Evolutionary conservation across 202 grass and related monocot species (phyloP), one percentile per base, ranked within the genome.

Genomic region (Musa balbisiana): DNA sequence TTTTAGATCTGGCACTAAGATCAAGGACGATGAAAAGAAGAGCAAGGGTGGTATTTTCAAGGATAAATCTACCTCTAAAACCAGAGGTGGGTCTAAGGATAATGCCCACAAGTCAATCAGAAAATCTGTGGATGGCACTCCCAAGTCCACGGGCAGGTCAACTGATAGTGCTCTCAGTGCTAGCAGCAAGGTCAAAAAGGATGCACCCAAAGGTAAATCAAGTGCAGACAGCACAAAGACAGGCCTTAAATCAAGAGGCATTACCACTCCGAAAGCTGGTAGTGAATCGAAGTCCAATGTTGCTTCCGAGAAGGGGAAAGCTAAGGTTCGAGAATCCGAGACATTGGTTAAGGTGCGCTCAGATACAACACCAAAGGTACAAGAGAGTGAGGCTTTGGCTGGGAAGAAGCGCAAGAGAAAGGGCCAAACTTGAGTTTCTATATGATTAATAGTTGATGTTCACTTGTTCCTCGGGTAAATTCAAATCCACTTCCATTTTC

Each of bases 371-470:
- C 56, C 11, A 0, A 64, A 64, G 59, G 58, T 27, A 64, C n/a
- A 62, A 51, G 53, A 49, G 55, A 71, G 67, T 53, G 83, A 84
- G 78, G 74, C 69, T 25, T 84, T 76, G 17, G 58, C 69, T 25
- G 77, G 76, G 49, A 88, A 71, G 81, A 88, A 80, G 76, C 76
- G 73, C 24, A 80, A 73, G 73, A 82, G 76, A 62, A 88, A 82
- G 82, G 52, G 11, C 2, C 23, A 11, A 43, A 72, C 43, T 55
- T 88, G 43, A 70, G 67, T 67, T 24, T 67, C 64, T 16, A 29
- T 64, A 22, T 25, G 25, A 60, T n/a, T 60, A 20, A 60, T 13
- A 60, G 4, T 43, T 43, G 33, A 43, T 43, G 33, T 43, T 43
- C 33, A 43, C 33, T 43, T 43, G 33, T 43, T 43, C 33, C 64